Evolutionary conservation across 768 basidiomycete genomes (phyloP), one percentile per base, ranked within the genome.

Genomic region (Trametes meyenii): DNA sequence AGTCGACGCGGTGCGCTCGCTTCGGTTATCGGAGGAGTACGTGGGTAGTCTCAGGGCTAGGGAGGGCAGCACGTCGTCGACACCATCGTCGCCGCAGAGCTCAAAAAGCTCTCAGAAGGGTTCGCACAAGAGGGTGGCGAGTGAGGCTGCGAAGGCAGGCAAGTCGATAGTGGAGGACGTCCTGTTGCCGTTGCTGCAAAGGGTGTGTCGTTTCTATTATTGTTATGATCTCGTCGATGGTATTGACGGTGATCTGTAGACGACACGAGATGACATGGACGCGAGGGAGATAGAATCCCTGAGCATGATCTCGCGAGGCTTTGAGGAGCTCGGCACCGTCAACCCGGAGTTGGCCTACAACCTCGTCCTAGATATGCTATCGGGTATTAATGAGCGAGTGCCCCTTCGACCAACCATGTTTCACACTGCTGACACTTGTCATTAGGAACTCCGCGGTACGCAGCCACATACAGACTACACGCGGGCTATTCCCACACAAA

Each of bases 321-420:
- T 98, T 73, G 76, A 85, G 39, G 94, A 96, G 69, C 80, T 99
- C 19, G 87, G 87, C 60, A 86, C 88, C 17, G 83, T 85, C 21
- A 95, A 96, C 69, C 85, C 96, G 0, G 86, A 89, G 60, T 80
- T 97, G 35, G 90, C 93, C 0, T 96, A 97, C 72, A 88, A 86
- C 63, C 78, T 96, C 48, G 84, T 98, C 42, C 85, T 96, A 56
- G 96, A 98, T 70, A 85, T 98, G 42, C 79, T 98, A 11, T 83
- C 89, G 38, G 94, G 92, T 14, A 89, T 98, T 71, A 92, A 96
- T 72, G 91, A 94, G 95, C 95, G 73, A 64, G 91, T 83, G 16
- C 51, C 64, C 42, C 21, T 62, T 38, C 23, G 23, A 12, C 29
- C 52, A 17, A 23, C 49, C 50, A 55, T 43, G 48, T 6, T 3